Base-by-base conservation (phyloP, 768 basidiomycete species). In the Mrakia blollopis region DNA sequence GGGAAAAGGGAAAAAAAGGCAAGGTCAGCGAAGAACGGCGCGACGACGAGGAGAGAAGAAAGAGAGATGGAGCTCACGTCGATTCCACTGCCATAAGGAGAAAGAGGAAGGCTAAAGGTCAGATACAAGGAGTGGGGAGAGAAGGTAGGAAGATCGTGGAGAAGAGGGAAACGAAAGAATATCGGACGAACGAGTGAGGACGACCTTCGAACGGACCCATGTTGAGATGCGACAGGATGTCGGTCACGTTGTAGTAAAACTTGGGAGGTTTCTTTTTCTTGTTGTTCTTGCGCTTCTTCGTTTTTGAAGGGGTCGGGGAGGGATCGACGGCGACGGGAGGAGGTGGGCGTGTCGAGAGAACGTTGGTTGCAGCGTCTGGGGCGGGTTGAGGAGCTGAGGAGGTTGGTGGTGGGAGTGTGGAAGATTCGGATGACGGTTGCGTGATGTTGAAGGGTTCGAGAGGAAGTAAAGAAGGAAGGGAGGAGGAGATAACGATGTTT, bases 181-280 rank as follows among this genome's bases (percentile, higher is more conserved):
- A 2, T 14, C 13, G 39, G 9, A 72, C 72, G 39, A 28, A 72
- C 65, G 76, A 77, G 57, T 77, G 76, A 4, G 62, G 61, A 28
- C 70, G 60, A 0, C 76, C 76, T 39, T 77, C 76, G 30, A 77
- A 77, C 13, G 39, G 25, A 30, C 72, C 76, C 50, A 77, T 47
- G 23, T 60, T 60, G 13, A 77, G 76, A n/a, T 44, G 68, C 35
- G 23, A 16, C n/a, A 73, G 32, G 70, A 77, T 77, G 44, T 65
- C 62, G 9, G 68, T 47, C 16, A 76, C 68, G 54, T 69, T 76
- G 57, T 70, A 69, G 57, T 61, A 76, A 28, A 54, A 72, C 21
- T 44, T 41, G 9, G 61, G 73, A 13, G 73, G 73, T 35, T 74
- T 74, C 25, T 61, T 30, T 41, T 74, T 74, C 28, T 74, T 62